Evolutionary conservation across 148 eudicot species (phyloP).

Genomic region (Arbutus unedo): DNA sequence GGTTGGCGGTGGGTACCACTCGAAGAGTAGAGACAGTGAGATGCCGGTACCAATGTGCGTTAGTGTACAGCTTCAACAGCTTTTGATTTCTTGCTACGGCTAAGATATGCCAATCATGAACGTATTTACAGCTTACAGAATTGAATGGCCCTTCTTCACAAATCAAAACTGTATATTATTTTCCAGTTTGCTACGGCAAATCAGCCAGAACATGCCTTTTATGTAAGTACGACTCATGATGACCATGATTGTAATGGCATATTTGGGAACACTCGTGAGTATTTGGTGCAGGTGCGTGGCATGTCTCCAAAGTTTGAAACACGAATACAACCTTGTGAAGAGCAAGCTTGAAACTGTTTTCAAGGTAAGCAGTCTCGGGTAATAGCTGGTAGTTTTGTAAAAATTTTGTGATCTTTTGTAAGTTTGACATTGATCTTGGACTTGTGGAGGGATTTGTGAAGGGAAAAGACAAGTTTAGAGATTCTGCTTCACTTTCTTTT

Average conservation of each 20-base stretch:
- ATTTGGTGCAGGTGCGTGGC: conserved; percentile 19
- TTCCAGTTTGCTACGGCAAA: not conserved
- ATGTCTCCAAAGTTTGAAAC: conserved; percentile 21
- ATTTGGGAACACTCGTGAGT: not conserved
- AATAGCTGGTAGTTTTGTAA: not conserved
- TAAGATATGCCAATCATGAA: not conserved
- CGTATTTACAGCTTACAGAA: not conserved
- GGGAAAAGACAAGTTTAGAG: not conserved
- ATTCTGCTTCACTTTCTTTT: not conserved
- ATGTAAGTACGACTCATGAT: not conserved
- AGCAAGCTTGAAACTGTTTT: conserved; percentile 23
- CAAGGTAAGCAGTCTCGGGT: conserved; percentile 21
- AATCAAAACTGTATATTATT: not conserved
- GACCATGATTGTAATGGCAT: not conserved
- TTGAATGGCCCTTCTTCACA: not conserved
- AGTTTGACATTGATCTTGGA: not conserved
- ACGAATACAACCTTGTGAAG: conserved; percentile 20
- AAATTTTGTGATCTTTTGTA: not conserved
- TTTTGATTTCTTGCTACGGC: not conserved
- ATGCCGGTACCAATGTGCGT: not conserved
- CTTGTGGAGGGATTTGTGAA: not conserved
- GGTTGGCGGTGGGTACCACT: not conserved
- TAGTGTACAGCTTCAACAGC: not conserved
- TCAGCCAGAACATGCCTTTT: not conserved
- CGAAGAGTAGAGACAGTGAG: not conserved